These are phyloP conservation scores for Sclerotinia subarctica DNA, from an alignment of 2,329 filamentous ascomycete species.

Conservation along the genomic window DNA sequence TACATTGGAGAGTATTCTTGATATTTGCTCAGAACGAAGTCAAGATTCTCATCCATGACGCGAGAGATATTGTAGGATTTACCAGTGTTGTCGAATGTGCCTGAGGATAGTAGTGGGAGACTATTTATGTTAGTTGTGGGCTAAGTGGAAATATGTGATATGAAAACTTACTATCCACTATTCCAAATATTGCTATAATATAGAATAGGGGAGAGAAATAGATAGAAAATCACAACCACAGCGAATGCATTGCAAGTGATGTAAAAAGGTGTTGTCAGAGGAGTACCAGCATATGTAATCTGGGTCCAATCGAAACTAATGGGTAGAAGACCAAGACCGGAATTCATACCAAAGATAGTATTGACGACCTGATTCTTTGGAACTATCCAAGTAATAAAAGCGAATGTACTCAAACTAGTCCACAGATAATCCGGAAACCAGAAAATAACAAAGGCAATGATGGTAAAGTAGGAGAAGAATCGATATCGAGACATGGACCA, in stretches of 20 bases:
- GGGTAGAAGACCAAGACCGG: constrained; percentile 45
- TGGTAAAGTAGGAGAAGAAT: constrained; percentile 46
- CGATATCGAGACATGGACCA: constrained; percentile 46
- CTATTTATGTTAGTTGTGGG: background rate
- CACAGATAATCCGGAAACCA: constrained; percentile 53
- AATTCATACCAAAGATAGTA: constrained; percentile 41
- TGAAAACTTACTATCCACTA: constrained; percentile 44
- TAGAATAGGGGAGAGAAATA: constrained; percentile 40
- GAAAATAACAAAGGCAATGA: constrained; percentile 50
- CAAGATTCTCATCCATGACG: constrained; percentile 52
- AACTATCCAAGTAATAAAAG: constrained; percentile 54
- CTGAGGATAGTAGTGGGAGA: constrained; percentile 3
- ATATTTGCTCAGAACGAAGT: constrained; percentile 4
- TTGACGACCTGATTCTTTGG: constrained; percentile 43
- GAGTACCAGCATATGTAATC: constrained; percentile 41
- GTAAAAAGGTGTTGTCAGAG: constrained; percentile 51
- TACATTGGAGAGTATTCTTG: constrained; percentile 9
- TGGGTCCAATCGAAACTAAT: constrained; percentile 47
- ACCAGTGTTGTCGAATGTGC: constrained; percentile 58
- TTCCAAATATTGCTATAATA: constrained; percentile 67
- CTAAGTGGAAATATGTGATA: background rate
- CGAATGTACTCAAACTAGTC: constrained; percentile 46
- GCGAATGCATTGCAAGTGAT: constrained; percentile 6
- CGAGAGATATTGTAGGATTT: constrained; percentile 59
- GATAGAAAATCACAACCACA: background rate